Conservation (phyloP, 169 alveolate genomes). For the Plasmodium chabaudi region DNA sequence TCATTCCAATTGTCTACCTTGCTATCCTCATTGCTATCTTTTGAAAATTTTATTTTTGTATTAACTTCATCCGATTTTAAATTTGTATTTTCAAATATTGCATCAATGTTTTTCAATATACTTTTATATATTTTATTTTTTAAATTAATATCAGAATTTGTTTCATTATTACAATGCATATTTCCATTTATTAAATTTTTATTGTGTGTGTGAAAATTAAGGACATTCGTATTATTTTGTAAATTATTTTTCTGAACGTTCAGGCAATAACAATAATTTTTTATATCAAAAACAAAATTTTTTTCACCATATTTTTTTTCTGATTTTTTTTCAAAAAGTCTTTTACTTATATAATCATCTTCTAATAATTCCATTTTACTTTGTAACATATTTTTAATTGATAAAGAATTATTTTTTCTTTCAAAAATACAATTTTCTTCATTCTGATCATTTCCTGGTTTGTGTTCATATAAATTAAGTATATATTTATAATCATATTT, state of each 20-base stretch:
- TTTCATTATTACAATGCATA: neutral
- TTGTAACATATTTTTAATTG: slow-evolving; percentile 32
- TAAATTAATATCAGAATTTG: slow-evolving; percentile 5
- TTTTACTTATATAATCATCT: slow-evolving; percentile 34
- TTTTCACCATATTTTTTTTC: slow-evolving; percentile 46
- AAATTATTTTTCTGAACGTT: neutral
- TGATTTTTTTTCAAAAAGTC: slow-evolving; percentile 4
- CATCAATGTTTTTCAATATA: slow-evolving; percentile 14
- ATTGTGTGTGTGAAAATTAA: neutral
- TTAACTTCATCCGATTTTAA: neutral
- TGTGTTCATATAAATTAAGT: slow-evolving; percentile 5
- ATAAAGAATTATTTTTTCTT: slow-evolving; percentile 1
- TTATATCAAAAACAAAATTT: slow-evolving; percentile 44
- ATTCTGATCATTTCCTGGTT: neutral
- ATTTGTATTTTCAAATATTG: neutral
- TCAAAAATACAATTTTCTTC: slow-evolving; percentile 16
- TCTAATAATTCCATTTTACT: slow-evolving; percentile 57
- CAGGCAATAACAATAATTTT: slow-evolving; percentile 34
- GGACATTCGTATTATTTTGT: neutral
- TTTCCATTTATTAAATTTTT: neutral
- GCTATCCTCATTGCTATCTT: neutral
- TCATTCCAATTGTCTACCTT: too few species aligned
- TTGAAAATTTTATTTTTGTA: neutral
- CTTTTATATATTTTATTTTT: slow-evolving; percentile 35
- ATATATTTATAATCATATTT: slow-evolving; percentile 31